These are phyloP conservation scores for Chenopodium formosanum DNA, from an alignment of 148 eudicot genomes.

Conservation along the genomic window DNA sequence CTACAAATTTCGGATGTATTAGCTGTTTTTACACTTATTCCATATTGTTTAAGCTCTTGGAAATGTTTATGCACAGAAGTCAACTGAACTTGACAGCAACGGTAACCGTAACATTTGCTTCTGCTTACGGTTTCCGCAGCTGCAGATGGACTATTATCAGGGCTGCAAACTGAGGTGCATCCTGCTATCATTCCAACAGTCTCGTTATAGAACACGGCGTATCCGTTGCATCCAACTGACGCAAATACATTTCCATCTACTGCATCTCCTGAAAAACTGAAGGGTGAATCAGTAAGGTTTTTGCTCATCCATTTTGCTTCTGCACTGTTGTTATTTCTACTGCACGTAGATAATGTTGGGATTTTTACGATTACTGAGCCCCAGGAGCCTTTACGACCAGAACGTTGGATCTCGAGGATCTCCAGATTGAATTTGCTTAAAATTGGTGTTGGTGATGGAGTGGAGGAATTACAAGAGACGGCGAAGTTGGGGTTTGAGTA, in stretches of 20 bases:
- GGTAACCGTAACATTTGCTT: background rate
- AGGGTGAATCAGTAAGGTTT: background rate
- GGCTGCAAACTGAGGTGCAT: slow-evolving; percentile 10
- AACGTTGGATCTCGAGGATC: too few relatives aligned
- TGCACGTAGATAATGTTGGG: background rate
- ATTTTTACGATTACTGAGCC: background rate
- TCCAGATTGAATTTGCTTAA: too few relatives aligned
- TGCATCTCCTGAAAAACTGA: background rate
- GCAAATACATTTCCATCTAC: background rate
- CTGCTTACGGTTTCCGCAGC: background rate
- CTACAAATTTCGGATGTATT: background rate
- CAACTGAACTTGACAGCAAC: background rate
- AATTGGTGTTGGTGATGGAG: too few relatives aligned
- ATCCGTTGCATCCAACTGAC: slow-evolving; percentile 14
- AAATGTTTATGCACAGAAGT: too few relatives aligned
- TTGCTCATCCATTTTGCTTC: background rate
- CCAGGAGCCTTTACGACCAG: too few relatives aligned
- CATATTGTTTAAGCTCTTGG: background rate
- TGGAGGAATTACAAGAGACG: too few relatives aligned
- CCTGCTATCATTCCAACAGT: background rate
- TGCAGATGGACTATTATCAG: background rate
- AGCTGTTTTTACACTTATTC: background rate
- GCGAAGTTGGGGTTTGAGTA: too few relatives aligned
- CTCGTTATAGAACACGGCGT: background rate
- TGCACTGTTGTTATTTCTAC: too few relatives aligned